A percentile compares a stretch with the other conserved stretches of the same genome.
phyloP scores from a whole-genome alignment of 768 basidiomycete genomes.

The Boletellus sp. region DNA sequence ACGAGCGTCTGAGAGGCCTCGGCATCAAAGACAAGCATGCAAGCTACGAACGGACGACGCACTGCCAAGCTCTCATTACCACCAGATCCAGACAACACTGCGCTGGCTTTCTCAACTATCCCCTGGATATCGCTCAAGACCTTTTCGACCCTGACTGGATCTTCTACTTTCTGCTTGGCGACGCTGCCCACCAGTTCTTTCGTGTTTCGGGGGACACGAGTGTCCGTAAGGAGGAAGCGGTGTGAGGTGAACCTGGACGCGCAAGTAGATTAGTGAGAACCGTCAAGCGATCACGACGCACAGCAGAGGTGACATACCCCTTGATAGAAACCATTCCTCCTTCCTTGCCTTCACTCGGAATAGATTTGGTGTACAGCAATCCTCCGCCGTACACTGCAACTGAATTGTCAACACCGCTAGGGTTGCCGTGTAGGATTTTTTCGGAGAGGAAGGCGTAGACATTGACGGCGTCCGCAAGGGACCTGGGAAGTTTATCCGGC shows the following conservation, averaged over 20 bases:
- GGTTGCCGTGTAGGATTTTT: slow-evolving; percentile 95
- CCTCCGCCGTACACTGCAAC: slow-evolving; percentile 92
- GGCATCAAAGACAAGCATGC: neutral
- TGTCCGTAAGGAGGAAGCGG: slow-evolving; percentile 88
- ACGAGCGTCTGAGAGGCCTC: slow-evolving; percentile 61
- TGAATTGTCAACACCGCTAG: slow-evolving; percentile 96
- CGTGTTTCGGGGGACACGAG: slow-evolving; percentile 89
- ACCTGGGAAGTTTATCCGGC: slow-evolving; percentile 55
- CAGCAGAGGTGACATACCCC: slow-evolving; percentile 52
- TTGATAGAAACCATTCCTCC: slow-evolving; percentile 82
- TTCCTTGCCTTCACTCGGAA: slow-evolving; percentile 54
- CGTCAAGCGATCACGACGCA: neutral
- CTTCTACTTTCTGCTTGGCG: slow-evolving; percentile 63
- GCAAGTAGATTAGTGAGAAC: slow-evolving; percentile 5
- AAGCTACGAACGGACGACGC: slow-evolving; percentile 29
- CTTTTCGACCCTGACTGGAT: slow-evolving; percentile 81
- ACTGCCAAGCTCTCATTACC: slow-evolving; percentile 44
- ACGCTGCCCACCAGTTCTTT: slow-evolving; percentile 94
- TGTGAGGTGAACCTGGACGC: slow-evolving; percentile 78
- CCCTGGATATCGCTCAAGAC: slow-evolving; percentile 78
- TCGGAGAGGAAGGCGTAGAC: slow-evolving; percentile 92
- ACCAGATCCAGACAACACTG: slow-evolving; percentile 59
- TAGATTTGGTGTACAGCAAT: slow-evolving; percentile 76
- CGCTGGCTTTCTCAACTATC: slow-evolving; percentile 80
- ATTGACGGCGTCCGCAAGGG: slow-evolving; percentile 78